Evolutionary conservation across 352 stramenopile genomes (phyloP), one percentile per base, ranked within the genome.

Genomic region (Phytopythium vexans): DNA sequence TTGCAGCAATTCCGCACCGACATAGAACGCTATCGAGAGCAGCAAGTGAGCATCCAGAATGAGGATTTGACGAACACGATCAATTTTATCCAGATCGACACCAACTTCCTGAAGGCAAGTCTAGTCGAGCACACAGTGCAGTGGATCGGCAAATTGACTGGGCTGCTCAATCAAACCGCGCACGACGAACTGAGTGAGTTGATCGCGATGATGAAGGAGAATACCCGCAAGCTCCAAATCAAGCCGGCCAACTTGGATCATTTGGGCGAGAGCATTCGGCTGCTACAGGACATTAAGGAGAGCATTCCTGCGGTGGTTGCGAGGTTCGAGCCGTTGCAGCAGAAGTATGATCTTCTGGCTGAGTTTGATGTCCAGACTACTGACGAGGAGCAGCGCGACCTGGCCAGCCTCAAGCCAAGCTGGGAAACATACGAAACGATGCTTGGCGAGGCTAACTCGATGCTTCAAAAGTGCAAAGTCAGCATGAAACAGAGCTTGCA

Each of bases 401-500:
- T 95, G 0, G 54, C 60, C 6, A 88, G 88, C 31, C 41, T 96
- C 21, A 75, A 81, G 36, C 49, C 77, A 1, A 78, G 85, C 37
- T 97, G 89, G 88, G 77, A 95, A 54, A 61, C 68, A 4, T 97
- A 96, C 52, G 78, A 96, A 57, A 67, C 65, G 7, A 90, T 94
- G 75, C 62, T 97, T 14, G 70, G 86, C 3, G 80, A 96, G 42
- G 80, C 86, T 0, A 94, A 97, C 41, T 81, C 82, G 31, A 92
- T 94, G 74, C 58, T 98, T 34, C 88, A 97, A 47, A 96, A 97
- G 53, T 92, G 83, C 66, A 97, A 98, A 72, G 64, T 95, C 15
- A 97, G 88, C 48, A 98, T 98, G 94, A 98, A 98, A 62, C 87
- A 97, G 56, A 96, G 95, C 38, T 68, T 98, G 2, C 90, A 98